Percentiles rank a stretch among this genome's conserved stretches.
phyloP scores from a whole-genome alignment of 192 early-diverging fungal species.

The Gigaspora rosea region DNA sequence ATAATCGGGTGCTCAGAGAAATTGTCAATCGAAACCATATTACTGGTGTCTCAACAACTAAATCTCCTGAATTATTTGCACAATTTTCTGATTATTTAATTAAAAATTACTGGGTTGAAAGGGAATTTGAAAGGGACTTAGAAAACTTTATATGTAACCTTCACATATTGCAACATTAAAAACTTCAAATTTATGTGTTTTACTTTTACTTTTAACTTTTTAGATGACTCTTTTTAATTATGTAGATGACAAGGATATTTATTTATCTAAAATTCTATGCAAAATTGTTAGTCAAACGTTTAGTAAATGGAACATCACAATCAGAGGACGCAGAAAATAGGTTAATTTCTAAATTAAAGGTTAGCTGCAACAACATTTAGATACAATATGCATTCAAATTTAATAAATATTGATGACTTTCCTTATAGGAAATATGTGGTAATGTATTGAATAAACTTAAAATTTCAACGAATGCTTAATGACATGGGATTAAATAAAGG shows the following conservation, averaged over 20 bases:
- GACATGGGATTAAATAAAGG: conserved; percentile 92
- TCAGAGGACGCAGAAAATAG: conserved; percentile 90
- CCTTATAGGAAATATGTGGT: conserved; percentile 74
- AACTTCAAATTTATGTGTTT: not conserved
- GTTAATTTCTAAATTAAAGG: conserved; percentile 91
- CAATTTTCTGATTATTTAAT: conserved; percentile 88
- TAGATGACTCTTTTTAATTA: conserved; percentile 95
- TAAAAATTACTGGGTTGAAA: conserved; percentile 73
- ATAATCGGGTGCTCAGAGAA: conserved; percentile 66
- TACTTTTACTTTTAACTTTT: not conserved
- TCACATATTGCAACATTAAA: not conserved
- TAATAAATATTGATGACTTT: not conserved
- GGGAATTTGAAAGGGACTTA: conserved; percentile 67
- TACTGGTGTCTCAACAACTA: conserved; percentile 65
- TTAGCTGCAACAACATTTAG: not conserved
- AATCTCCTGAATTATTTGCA: conserved; percentile 88
- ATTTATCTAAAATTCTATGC: conserved; percentile 97
- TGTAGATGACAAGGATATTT: conserved; percentile 96
- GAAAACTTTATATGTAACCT: conserved; percentile 67
- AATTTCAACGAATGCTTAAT: conserved; percentile 93
- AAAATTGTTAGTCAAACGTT: conserved; percentile 88
- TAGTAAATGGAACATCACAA: conserved; percentile 85
- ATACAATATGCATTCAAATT: conserved; percentile 21
- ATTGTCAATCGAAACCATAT: conserved; percentile 92
- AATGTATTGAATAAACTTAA: conserved; percentile 94